Percentiles rank a stretch among this genome's conserved stretches.
phyloP scores from a whole-genome alignment of 139 green algal species.

The Chlorella sp. region DNA sequence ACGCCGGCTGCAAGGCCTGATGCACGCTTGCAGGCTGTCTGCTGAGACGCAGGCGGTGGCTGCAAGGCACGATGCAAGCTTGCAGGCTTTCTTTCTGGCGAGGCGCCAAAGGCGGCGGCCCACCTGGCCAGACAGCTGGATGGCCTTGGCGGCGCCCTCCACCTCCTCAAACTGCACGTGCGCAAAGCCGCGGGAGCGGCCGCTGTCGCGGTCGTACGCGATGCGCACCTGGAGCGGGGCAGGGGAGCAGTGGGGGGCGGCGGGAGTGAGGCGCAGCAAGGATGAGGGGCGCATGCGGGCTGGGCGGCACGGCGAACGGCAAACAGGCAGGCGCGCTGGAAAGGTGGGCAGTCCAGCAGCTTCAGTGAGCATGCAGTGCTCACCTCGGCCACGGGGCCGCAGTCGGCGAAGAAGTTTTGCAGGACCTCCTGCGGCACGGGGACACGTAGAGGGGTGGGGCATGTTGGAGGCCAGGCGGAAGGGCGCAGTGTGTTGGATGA shows the following conservation, averaged over 20 bases:
- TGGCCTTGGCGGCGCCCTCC: conserved; percentile 57
- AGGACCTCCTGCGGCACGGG: conserved; percentile 38
- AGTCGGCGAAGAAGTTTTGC: conserved; percentile 61
- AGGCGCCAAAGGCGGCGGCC: no score
- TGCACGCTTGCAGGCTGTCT: no score
- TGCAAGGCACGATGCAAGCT: no score
- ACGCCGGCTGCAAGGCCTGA: no score
- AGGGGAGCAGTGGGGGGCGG: neutral
- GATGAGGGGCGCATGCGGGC: neutral
- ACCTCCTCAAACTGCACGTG: conserved; percentile 72
- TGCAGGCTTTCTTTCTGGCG: no score
- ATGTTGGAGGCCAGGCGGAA: neutral
- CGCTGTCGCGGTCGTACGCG: conserved; percentile 61
- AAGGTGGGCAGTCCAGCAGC: no score
- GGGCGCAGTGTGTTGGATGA: neutral
- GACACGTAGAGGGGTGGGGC: neutral
- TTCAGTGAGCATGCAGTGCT: neutral
- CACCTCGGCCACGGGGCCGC: conserved; percentile 52
- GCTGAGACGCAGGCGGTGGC: no score
- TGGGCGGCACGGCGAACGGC: no score
- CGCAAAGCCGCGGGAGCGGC: conserved; percentile 67
- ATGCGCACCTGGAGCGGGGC: conserved; percentile 52
- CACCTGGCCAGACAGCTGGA: conserved; percentile 49
- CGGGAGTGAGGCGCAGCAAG: neutral
- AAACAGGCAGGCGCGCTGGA: no score